phyloP scores from a whole-genome alignment of 225 moss, liverwort and hornwort species.

The Straminergon stramineum region DNA sequence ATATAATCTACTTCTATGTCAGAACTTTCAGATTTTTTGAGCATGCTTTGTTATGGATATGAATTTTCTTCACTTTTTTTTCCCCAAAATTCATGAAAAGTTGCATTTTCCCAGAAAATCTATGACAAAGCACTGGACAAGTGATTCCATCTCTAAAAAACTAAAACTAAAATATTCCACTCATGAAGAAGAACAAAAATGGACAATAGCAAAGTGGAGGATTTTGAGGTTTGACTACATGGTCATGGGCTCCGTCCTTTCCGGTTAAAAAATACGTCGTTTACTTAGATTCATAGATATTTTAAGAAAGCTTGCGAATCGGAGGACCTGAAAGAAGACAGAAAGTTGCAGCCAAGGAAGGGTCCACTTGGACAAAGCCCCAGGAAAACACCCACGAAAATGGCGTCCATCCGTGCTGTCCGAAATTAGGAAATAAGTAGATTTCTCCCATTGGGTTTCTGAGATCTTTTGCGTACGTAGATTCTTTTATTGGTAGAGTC shows the following conservation, averaged over 20 bases:
- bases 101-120: fast-evolving
- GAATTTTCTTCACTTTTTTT: neutral
- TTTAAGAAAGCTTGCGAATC: neutral
- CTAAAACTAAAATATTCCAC: neutral
- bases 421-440: neutral
- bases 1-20: too few relatives aligned
- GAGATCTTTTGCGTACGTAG: fast-evolving
- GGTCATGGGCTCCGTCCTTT: neutral
- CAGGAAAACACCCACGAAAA: neutral
- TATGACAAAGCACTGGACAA: fast-evolving
- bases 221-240: neutral
- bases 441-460: fast-evolving
- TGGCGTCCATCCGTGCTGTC: neutral
- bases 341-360: neutral
- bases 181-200: neutral
- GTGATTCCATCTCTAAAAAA: neutral
- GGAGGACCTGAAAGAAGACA: neutral
- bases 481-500: neutral
- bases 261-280: neutral
- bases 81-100: neutral
- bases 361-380: neutral
- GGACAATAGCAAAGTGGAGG: neutral
- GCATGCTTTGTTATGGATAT: neutral
- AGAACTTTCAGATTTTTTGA: neutral
- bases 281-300: neutral